These are phyloP conservation scores for Saturnispora serradocipensis DNA, from an alignment of 805 yeast species.

Conservation along the genomic window DNA sequence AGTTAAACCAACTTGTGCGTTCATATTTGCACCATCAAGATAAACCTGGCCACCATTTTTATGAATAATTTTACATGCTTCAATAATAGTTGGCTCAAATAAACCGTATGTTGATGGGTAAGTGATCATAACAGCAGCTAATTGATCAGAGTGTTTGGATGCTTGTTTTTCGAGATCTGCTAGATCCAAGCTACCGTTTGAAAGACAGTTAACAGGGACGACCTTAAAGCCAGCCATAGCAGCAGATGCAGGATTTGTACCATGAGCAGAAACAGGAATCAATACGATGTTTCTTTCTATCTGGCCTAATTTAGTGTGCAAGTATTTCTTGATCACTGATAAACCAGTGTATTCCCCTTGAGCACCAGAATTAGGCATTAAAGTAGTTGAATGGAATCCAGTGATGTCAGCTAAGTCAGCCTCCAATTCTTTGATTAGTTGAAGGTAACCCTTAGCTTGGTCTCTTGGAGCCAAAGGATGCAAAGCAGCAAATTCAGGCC, in stretches of 20 bases:
- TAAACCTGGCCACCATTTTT: slow-evolving; percentile 89
- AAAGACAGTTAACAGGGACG: slow-evolving; percentile 79
- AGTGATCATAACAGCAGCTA: slow-evolving; percentile 93
- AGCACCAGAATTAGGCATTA: slow-evolving; percentile 97
- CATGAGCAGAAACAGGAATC: slow-evolving; percentile 96
- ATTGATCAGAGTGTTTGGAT: slow-evolving; percentile 49
- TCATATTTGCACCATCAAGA: slow-evolving; percentile 98
- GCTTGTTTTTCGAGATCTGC: slow-evolving; percentile 68
- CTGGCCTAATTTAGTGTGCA: slow-evolving; percentile 56
- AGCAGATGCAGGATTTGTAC: slow-evolving; percentile 98
- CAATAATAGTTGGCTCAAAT: slow-evolving; percentile 83
- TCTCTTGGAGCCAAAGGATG: slow-evolving; percentile 90
- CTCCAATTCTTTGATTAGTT: slow-evolving; percentile 68
- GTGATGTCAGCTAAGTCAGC: slow-evolving; percentile 83
- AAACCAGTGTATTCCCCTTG: slow-evolving; percentile 97
- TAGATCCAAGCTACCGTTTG: slow-evolving; percentile 80
- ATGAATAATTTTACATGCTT: slow-evolving; percentile 82
- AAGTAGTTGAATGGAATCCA: slow-evolving; percentile 82
- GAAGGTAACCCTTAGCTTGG: slow-evolving; percentile 83
- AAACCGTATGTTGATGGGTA: slow-evolving; percentile 97
- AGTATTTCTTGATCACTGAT: slow-evolving; percentile 72
- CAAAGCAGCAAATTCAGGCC: slow-evolving; percentile 83
- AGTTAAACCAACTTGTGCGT: slow-evolving; percentile 95
- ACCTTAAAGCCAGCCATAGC: slow-evolving; percentile 95
- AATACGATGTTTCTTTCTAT: slow-evolving; percentile 73